Base-by-base conservation (phyloP, 2,329 filamentous ascomycete species). In the Septoria linicola region DNA sequence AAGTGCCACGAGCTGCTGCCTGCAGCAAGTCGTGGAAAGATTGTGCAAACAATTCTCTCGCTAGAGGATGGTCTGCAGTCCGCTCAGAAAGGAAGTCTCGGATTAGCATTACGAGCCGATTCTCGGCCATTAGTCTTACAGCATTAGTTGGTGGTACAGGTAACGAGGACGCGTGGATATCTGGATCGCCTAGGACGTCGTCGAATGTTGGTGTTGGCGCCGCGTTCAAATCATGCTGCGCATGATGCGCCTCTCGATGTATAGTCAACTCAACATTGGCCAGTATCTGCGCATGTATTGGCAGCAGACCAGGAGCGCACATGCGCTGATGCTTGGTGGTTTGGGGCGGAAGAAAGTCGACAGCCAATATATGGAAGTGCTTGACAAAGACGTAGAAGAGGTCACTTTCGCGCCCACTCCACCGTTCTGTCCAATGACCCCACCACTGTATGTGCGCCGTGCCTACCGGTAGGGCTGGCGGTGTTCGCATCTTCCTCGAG, bases 331-430 rank as follows among this genome's bases (percentile, higher is more conserved):
- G 69, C 48, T 76, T 73, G 41, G 77, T 75, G 6, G 78, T 71
- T 25, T 77, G 75, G 6, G 60, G 51, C 1, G 67, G 73, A 7
- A 75, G 64, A 58, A 73, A 78, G 53, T 93, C 88, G 34, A 88
- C 82, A 3, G 85, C 79, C 2, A 96, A 76, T 16, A 92, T 79
- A 68, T 92, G 87, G 62, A 87, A 95, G 66, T 93, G 85, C 70
- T 95, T 96, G 72, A 84, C 82, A 64, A 96, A 96, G 37, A 95
- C 86, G 71, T 92, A 96, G 66, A 96, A 89, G 27, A 96, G 75
- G 64, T 96, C 91, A 3, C 87, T 95, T 62, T 96, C 90, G 2
- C 84, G 82, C 11, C 91, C 91, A 55, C 83, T 85, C 91, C 91
- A 96, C 54, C 89, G 82, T 32, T 86, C 82, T 6, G 88, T 76